Evolutionary conservation across 768 basidiomycete species (phyloP).

Genomic region (Amanita molliuscula): DNA sequence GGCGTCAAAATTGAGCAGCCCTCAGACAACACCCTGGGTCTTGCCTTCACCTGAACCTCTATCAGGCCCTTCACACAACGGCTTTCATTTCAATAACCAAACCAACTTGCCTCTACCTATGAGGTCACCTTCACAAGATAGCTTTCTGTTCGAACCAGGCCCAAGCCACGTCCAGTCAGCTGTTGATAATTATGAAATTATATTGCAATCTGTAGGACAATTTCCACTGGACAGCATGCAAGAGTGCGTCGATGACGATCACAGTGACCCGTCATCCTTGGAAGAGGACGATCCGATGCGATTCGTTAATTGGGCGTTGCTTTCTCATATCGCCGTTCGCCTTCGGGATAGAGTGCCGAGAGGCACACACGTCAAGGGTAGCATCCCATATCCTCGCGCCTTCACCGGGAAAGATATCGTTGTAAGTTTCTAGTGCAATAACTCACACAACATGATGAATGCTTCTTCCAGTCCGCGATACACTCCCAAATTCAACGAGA

Average conservation of each 20-base stretch:
- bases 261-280: conserved; percentile 22
- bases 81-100: neutral
- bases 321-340: conserved; percentile 84
- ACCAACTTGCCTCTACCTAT: neutral
- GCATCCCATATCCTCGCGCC: conserved; percentile 80
- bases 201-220: neutral
- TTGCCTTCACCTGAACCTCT: conserved; percentile 4
- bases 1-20: neutral
- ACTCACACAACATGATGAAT: neutral
- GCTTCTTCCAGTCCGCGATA: conserved; percentile 59
- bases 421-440: conserved; percentile 31
- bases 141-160: neutral
- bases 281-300: conserved; percentile 48
- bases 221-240: neutral
- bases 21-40: neutral
- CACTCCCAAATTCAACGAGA: conserved; percentile 83
- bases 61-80: neutral
- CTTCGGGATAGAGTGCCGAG: conserved; percentile 85
- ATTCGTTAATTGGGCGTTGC: conserved; percentile 81
- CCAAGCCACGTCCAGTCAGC: neutral
- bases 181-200: conserved; percentile 2
- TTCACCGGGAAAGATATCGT: conserved; percentile 96
- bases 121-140: neutral
- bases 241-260: neutral
- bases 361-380: conserved; percentile 83